Percentiles rank a stretch among this genome's conserved stretches.
These are phyloP conservation scores for Rhododendron kiyosumense DNA, from an alignment of 148 eudicot genomes.

Conservation along the genomic window DNA sequence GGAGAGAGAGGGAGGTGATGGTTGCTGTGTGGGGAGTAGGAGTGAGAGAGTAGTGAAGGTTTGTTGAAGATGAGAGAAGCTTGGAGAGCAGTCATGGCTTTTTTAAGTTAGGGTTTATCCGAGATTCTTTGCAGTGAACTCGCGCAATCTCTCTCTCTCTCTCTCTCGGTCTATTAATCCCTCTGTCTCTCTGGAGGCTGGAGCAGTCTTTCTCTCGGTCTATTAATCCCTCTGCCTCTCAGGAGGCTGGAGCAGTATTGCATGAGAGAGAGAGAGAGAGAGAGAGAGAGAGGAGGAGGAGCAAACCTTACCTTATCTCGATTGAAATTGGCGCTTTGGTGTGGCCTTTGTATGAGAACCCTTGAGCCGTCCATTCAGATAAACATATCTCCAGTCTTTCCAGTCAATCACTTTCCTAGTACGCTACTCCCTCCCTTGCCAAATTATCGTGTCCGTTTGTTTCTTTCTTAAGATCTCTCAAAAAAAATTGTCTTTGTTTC, in stretches of 20 bases:
- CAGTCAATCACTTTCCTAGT: no score
- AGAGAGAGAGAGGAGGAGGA: neutral
- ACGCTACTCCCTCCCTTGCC: no score
- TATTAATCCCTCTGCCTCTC: neutral
- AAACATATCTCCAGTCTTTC: no score
- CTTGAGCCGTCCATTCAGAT: neutral
- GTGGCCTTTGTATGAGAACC: constrained; percentile 1
- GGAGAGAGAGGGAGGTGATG: constrained; percentile 20
- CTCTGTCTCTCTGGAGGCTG: neutral
- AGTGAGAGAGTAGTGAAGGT: constrained; percentile 29
- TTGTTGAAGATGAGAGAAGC: constrained; percentile 52
- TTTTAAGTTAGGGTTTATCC: neutral
- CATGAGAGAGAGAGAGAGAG: neutral
- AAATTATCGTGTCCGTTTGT: no score
- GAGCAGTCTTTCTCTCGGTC: neutral
- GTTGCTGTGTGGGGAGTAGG: constrained; percentile 9
- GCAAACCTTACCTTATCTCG: constrained; percentile 40
- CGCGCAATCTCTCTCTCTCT: neutral
- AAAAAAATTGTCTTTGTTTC: no score
- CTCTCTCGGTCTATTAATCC: constrained; percentile 1
- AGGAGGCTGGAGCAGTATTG: neutral
- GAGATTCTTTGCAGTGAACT: neutral
- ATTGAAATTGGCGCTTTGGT: constrained; percentile 46
- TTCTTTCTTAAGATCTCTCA: no score
- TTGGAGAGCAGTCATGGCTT: constrained; percentile 55